Base-by-base conservation (phyloP, 495 filamentous ascomycete genomes). In the Aspergillus taichungensis region DNA sequence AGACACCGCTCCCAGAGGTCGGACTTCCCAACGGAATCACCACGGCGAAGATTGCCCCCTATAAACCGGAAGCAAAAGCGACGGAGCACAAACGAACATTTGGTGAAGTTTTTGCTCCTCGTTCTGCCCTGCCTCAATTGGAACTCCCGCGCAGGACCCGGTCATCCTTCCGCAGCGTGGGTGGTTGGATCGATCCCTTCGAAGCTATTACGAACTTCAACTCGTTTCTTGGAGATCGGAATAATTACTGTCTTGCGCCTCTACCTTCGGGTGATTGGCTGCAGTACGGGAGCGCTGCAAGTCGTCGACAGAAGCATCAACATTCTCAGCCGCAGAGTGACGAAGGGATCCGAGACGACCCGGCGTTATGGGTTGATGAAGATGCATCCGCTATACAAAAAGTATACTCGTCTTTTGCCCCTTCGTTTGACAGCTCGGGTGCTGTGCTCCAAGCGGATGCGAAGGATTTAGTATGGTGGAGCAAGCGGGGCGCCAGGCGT, bases 351-450 rank as follows among this genome's bases (percentile, higher is more conserved):
- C 49, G 57, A 34, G 64, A 64, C 6, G 63, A 69, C 49, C 52
- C 64, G 30, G 52, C 57, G 10, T 37, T 66, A 24, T 65, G 59
- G 59, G 51, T 52, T 29, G 62, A 63, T 11, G 62, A 67, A 31
- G 63, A 69, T 35, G 40, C 63, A 28, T 77, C 85, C 4, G 66
- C 89, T 24, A 85, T 94, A 50, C 76, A 87, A 34, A 81, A 86
- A 40, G 87, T 83, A 6, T 95, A 89, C 59, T 94, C 88, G 0
- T 85, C 84, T 47, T 95, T 95, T 66, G 88, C 88, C 8, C 90
- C 90, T 5, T 80, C 76, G 40, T 80, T 79, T 45, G 90, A 96
- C 55, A 86, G 92, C 57, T 77, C 84, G 4, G 77, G 73, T 5
- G 79, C 90, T 3, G 72, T 94, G 43, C 65, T 89, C 7, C 78